Evolutionary conservation across 2,329 filamentous ascomycete species (phyloP), one percentile per base, ranked within the genome.

Genomic region (Cephalotrichum gorgonifer): DNA sequence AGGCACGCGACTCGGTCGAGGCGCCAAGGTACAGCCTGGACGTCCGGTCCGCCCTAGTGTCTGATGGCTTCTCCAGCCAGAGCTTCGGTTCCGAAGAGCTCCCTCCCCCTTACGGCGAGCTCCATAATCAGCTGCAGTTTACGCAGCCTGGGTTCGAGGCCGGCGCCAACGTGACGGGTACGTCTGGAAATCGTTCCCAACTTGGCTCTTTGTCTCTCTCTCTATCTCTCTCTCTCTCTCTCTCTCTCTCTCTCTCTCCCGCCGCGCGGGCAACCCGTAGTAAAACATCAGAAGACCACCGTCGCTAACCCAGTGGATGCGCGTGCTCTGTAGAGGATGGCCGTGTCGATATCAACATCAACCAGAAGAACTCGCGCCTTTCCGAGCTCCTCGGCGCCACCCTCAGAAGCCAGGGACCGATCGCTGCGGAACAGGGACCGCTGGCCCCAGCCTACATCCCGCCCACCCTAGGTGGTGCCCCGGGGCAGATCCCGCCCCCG

Each of bases 321-420:
- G 20, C 31, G 12, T 17, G n/a, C n/a, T n/a, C n/a, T 22, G 22
- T 47, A 81, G 85, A 78, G 52, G 84, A 90, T 66, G 87, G 87
- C 23, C 79, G 88, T 59, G 75, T 93, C 57, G 81, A 88, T 59
- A 88, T 93, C 67, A 83, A 81, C 53, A 87, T 93, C 65, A 81
- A 84, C 59, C 83, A 88, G 61, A 83, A 79, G 55, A 81, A 76
- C 55, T 69, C 74, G 49, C 76, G 76, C 49, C 69, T 91, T 4
- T 79, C 84, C 2, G 78, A 81, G 52, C 70, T 90, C 12, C 73
- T 90, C 25, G 75, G 78, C 0, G 83, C 85, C 3, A 78, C 81
- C 7, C 62, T 89, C 38, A 66, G 75, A 52, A 70, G 72, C 53
- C 74, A 85, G 57, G 67, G 71, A 31, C 66, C 75, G 41, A 73